Evolutionary conservation across 2,329 filamentous ascomycete species (phyloP).

Genomic region (Penicillium sp.): DNA sequence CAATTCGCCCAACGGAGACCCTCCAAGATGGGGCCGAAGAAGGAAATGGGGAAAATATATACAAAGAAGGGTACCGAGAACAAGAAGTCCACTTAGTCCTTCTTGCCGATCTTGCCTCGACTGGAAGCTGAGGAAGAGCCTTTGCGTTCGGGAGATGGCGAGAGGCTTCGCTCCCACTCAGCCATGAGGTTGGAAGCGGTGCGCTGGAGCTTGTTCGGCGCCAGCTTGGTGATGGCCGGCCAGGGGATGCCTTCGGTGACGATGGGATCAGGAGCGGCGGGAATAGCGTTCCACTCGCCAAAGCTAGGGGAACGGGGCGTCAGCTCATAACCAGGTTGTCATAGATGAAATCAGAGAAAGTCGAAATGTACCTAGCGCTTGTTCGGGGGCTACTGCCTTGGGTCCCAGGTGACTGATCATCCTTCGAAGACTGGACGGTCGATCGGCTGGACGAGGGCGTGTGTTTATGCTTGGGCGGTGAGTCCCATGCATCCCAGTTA

Average conservation of each 20-base stretch:
- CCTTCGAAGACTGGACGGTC: constrained; percentile 49
- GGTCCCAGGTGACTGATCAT: constrained; percentile 45
- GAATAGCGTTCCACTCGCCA: constrained; percentile 35
- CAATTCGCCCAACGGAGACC: constrained; percentile 20
- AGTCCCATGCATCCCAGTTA: constrained; percentile 57
- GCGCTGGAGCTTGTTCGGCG: constrained; percentile 72
- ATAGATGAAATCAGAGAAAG: constrained; percentile 26
- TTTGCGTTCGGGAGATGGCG: constrained; percentile 45
- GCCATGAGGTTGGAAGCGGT: constrained; percentile 84
- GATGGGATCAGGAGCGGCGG: constrained; percentile 31
- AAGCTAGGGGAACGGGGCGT: constrained; percentile 33
- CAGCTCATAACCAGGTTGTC: constrained; percentile 31
- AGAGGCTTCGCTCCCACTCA: constrained; percentile 82
- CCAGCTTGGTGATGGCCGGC: constrained; percentile 67
- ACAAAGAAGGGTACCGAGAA: constrained; percentile 13
- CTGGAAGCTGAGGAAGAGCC: constrained; percentile 15
- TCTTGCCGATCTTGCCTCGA: constrained; percentile 32
- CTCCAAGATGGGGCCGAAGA: constrained; percentile 16
- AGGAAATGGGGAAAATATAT: constrained; percentile 21
- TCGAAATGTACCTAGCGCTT: constrained; percentile 50
- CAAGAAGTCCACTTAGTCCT: constrained; percentile 25
- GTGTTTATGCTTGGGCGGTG: constrained; percentile 41
- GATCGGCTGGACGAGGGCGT: constrained; percentile 49
- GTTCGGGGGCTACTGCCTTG: constrained; percentile 52
- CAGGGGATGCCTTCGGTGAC: constrained; percentile 55